Base-by-base conservation (phyloP, 2,329 filamentous ascomycete species). In the Hysterium pulicare region DNA sequence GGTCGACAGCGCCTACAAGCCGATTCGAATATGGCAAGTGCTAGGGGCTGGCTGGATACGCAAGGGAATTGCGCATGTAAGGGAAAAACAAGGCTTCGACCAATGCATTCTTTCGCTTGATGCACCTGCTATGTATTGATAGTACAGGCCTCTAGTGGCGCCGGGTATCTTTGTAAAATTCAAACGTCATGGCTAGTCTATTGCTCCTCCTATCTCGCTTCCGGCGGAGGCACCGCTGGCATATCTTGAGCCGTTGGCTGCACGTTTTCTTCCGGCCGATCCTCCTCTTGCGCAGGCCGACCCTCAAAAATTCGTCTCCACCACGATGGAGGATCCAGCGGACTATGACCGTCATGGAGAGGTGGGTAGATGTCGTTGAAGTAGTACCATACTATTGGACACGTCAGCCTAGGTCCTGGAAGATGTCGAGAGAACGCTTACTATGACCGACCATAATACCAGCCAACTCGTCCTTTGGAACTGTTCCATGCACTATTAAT, bases 351-450 rank as follows among this genome's bases (percentile, higher is more conserved):
- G 49, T 86, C 83, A 68, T 96, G 87, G 33, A 96, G 78, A 3
- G 90, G 87, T 3, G 93, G 93, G 67, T 95, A 98, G 13, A 98
- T 90, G 65, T 98, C 93, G 46, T 84, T 87, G 68, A 97, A 96
- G 72, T 96, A 98, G 68, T 97, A 98, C 86, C 90, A 97, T 31
- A 97, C 78, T 79, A 42, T 15, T 4, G 16, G 37, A 30, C 13
- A 19, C 28, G 28, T 19, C 3, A 9, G 10, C 41, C 59, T 13
- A 3, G 16, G 17, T 45, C 56, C 49, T 39, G 9, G 17, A 19
- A 49, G 41, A 19, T 30, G 26, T 9, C 15, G 4, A 20, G 23
- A 3, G 13, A 35, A 26, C 11, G 46, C 75, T 42, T 65, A 78
- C 76, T 70, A 69, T 98, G 93, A 8, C 93, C 93, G 30, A 97